Base-by-base conservation (phyloP, 2,329 filamentous ascomycete genomes). In the Penicillium sp. region DNA sequence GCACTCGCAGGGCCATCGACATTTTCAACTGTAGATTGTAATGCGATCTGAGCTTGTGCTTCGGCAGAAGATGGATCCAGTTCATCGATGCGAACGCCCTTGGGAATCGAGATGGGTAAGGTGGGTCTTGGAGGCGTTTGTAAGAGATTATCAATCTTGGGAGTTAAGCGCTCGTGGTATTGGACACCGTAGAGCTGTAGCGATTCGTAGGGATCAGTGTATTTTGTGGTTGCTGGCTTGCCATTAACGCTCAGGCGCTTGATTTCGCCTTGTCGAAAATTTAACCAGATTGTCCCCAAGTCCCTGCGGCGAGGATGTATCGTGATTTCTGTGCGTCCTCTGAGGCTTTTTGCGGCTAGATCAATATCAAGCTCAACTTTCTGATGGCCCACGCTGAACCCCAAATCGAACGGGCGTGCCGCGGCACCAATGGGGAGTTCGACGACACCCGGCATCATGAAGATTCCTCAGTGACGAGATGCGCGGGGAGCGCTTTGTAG, bases 311-410 rank as follows among this genome's bases (percentile, higher is more conserved):
- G 78, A 18, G 85, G 85, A 62, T 88, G 86, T 50, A 97, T 84
- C 29, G 87, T 88, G 63, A 99, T 88, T 62, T 92, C 88, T 8
- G 89, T 90, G 59, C 84, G 87, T 47, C 94, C 94, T 57, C 83
- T 86, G 66, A 97, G 77, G 67, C 81, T 83, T 73, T 86, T 87
- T 50, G 83, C 84, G 60, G 83, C 81, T 70, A 99, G 95, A 75
- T 96, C 89, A 69, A 99, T 80, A 66, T 97, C 92, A 56, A 99
- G 80, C 65, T 91, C 87, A 46, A 99, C 87, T 70, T 90, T 89
- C 75, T 97, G 93, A 74, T 91, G 88, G 51, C 90, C 81, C 54
- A 97, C 78, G 44, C 78, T 78, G 66, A 81, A 85, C 35, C 76
- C 76, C 56, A 70, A 63, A 29, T 65, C 66, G 47, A 53, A 51